Evolutionary conservation across 306 rosid genomes (phyloP), one percentile per base, ranked within the genome.

Genomic region (Fragaria vesca): DNA sequence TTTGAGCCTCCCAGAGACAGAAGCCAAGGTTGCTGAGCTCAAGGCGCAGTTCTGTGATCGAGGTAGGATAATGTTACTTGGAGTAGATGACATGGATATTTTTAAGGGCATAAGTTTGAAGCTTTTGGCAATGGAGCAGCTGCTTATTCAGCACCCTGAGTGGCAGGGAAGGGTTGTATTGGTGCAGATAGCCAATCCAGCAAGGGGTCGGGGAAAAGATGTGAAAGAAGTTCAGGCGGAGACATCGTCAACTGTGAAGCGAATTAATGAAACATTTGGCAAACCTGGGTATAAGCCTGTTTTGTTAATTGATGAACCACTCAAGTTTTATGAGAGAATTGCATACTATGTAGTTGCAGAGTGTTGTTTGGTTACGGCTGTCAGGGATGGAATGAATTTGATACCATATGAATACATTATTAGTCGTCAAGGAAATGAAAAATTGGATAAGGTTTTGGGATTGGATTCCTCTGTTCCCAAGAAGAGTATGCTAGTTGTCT

Each of bases 71-170:
- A 76, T 90, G 89, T 60, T 90, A 81, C 94, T 86, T 58, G 97
- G 85, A 12, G 96, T 93, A n/a, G 97, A 93, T 80, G 97, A 93
- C 87, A 93, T 93, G 97, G 97, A 93, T 72, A 90, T 90, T 26
- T 93, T 93, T 32, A 90, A 93, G 82, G 97, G 97, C 45, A 93
- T 93, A 61, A 90, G 90, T 82, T 66, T 93, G 84, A 93, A 93
- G 90, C 85, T 93, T 26, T 82, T 90, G 88, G 97, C 97, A 21
- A 90, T 93, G 96, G 97, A 90, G 77, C 96, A 93, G 72, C 90
- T 90, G 74, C 96, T 93, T 42, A 61, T 78, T 66, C 93, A 88
- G 84, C 89, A 93, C 43, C 89, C 91, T 0, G 94, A 86, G 72
- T 88, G 81, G 78, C 84, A 57, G 68, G 96, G 90, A 36, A 87